Evolutionary conservation across 2,329 filamentous ascomycete species (phyloP), one percentile per base, ranked within the genome.

Genomic region (Xylaria sp.): DNA sequence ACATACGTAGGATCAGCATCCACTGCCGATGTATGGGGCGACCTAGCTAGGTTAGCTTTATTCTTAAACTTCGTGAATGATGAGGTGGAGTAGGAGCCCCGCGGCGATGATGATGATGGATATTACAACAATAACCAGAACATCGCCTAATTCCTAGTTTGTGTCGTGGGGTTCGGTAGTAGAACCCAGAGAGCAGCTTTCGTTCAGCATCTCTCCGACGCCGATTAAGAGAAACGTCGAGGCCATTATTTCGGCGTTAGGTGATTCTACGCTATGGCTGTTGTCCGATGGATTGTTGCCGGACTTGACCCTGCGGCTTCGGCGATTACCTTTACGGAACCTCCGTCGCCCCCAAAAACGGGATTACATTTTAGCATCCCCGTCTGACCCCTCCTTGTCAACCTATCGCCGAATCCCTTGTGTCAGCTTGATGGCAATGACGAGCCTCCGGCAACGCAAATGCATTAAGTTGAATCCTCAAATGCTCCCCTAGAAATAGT

Each of bases 301-400:
- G 61, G 66, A 62, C 51, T 62, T 65, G 53, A 26, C 31, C 28
- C 60, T 51, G 53, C 28, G 15, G 23, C 20, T 48, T 66, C 68
- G 68, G 68, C 62, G 49, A 68, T 67, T 66, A 62, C 66, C 54
- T 26, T 46, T 63, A 65, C 59, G 31, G 68, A 57, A 62, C 54
- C 65, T 65, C 68, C 68, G 68, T 48, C 36, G n/a, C 13, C 15
- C 26, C 26, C 46, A 46, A 63, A 61, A 3, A 57, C 26, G 54
- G 61, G 11, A 36, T 63, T 60, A n/a, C 64, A 53, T 20, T 67
- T 67, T 33, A 38, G 67, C 48, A 66, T 49, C 59, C n/a, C 63
- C 67, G 48, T 28, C 28, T 15, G 28, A 36, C 65, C 26, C 58
- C 3, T 33, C 40, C 23, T 56, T 53, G 20, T 48, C 54, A 44